Evolutionary conservation across 2,329 filamentous ascomycete species (phyloP), one percentile per base, ranked within the genome.

Genomic region (Penicillium sp.): DNA sequence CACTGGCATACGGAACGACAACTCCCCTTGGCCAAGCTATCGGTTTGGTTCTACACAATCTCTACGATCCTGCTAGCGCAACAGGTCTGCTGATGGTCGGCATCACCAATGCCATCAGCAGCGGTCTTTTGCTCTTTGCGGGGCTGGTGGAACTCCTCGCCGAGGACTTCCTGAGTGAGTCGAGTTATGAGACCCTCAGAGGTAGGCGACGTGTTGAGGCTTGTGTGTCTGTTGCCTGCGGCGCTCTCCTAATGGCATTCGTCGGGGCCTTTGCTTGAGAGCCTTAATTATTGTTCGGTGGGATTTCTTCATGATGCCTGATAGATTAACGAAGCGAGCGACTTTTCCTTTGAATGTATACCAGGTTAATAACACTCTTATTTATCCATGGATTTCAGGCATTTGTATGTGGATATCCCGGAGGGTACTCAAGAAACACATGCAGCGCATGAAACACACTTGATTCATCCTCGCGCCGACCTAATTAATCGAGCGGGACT

Each of bases 21-120:
- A 94, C 88, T 0, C 88, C 88, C 0, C 74, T 93, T 17, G 88
- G 88, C 8, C 88, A 94, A 64, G 87, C 87, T 1, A 86, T 94
- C 48, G 88, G 88, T 0, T 74, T 95, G 10, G 71, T 85, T 4
- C 77, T 91, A 19, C 87, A 93, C 67, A 82, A 81, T 32, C 72
- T 93, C 55, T 94, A 94, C 68, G 87, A 89, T 57, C 88, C 88
- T 1, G 77, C 80, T 59, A 88, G 84, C 60, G 79, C 87, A 62
- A 80, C 82, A 0, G 88, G 88, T 0, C 70, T 94, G 42, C 72
- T 94, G 24, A 84, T 91, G 71, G 88, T 94, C 6, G 88, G 88
- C 7, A 81, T 90, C 63, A 93, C 91, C 77, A 94, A 95, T 61
- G 87, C 87, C 34, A 85, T 94, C 45, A 89, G 85, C 9, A 84